Evolutionary conservation across 371 early-diverging fungal species (phyloP).

Genomic region (Batrachochytrium dendrobatidis): DNA sequence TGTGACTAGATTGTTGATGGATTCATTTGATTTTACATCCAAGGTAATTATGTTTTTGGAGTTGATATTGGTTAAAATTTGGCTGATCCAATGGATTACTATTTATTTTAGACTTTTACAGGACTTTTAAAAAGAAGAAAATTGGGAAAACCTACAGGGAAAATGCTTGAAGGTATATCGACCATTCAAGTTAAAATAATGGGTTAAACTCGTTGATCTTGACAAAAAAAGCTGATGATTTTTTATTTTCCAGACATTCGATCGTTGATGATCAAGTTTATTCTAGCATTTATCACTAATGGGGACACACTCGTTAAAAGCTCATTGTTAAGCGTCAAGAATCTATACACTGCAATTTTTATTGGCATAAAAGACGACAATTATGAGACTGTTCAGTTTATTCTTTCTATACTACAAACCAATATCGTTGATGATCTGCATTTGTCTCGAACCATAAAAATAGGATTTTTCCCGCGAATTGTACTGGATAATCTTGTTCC

Average conservation of each 20-base stretch:
- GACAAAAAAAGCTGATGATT: no score
- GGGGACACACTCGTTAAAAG: slow-evolving; percentile 63
- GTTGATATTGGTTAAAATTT: neutral
- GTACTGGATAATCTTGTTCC: slow-evolving; percentile 52
- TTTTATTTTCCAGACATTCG: slow-evolving; percentile 49
- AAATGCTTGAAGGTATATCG: slow-evolving; percentile 4
- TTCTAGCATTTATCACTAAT: slow-evolving; percentile 65
- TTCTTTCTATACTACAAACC: slow-evolving; percentile 49
- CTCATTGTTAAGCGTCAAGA: slow-evolving; percentile 59
- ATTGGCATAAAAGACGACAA: slow-evolving; percentile 58
- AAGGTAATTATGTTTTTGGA: slow-evolving; percentile 13
- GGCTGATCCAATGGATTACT: neutral
- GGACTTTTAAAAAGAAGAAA: slow-evolving; percentile 24
- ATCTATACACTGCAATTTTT: slow-evolving; percentile 56
- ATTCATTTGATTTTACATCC: slow-evolving; percentile 32
- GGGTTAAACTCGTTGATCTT: no score
- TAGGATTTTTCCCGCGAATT: slow-evolving; percentile 57
- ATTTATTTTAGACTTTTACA: slow-evolving; percentile 19
- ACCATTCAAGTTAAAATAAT: no score
- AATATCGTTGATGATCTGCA: slow-evolving; percentile 57
- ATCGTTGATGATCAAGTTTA: slow-evolving; percentile 62
- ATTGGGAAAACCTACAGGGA: slow-evolving; percentile 7
- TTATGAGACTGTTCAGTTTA: slow-evolving; percentile 49
- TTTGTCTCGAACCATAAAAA: slow-evolving; percentile 47
- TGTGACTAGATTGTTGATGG: slow-evolving; percentile 29